Conservation (phyloP, 768 basidiomycete species). For the Tricholoma sp. region DNA sequence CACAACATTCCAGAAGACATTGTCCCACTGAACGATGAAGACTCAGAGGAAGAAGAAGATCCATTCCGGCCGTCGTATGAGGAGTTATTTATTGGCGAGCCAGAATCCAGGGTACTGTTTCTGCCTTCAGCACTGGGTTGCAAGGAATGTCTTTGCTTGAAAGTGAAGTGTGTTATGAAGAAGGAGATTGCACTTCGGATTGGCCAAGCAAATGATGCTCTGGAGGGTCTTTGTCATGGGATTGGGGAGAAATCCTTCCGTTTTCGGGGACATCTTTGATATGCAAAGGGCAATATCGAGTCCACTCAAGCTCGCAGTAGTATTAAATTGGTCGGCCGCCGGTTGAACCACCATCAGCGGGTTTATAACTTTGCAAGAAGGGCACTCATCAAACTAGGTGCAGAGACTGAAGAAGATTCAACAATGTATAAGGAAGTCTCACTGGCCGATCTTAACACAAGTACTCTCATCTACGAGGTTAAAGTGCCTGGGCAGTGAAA, state of each 20-base stretch:
- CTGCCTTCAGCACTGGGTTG: not conserved
- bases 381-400: too few species aligned
- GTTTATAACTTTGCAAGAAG: too few species aligned
- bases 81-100: not conserved
- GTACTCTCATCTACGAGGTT: not conserved
- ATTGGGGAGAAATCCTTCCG: constrained; percentile 8
- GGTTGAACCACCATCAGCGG: too few species aligned
- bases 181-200: constrained; percentile 3
- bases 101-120: not conserved
- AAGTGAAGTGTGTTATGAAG: not conserved
- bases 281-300: not conserved
- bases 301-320: not conserved
- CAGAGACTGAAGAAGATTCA: too few species aligned
- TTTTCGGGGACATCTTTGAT: not conserved
- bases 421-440: too few species aligned
- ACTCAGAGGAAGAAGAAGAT: not conserved
- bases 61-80: too few species aligned
- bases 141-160: not conserved
- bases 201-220: constrained; percentile 14
- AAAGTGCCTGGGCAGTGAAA: not conserved
- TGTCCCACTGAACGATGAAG: not conserved
- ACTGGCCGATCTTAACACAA: not conserved
- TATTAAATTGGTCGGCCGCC: not conserved
- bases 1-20: not conserved
- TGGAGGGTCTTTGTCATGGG: constrained; percentile 4